phyloP scores from a whole-genome alignment of 768 basidiomycete genomes.

The Hemileccinum rubropunctum region DNA sequence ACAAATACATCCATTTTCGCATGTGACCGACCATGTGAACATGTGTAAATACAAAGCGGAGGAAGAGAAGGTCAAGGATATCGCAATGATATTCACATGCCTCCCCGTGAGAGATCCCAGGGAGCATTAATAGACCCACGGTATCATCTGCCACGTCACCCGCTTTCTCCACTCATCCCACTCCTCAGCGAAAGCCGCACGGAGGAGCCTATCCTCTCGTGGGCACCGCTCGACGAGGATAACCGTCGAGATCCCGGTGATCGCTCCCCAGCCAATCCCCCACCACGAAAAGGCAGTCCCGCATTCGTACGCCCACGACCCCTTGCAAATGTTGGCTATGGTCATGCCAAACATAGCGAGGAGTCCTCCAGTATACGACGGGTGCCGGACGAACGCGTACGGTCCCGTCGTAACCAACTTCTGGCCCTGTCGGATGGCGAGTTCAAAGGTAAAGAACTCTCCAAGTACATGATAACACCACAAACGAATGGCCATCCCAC shows the following conservation, averaged over 20 bases:
- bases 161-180: slow-evolving; percentile 13
- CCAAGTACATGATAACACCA: slow-evolving; percentile 38
- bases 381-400: slow-evolving; percentile 11
- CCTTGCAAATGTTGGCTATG: slow-evolving; percentile 5
- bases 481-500: slow-evolving; percentile 31
- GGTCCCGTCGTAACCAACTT: slow-evolving; percentile 15
- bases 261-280: slow-evolving; percentile 6
- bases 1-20: not conserved
- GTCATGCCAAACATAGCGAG: slow-evolving; percentile 5
- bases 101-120: too few species aligned
- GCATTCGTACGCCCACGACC: slow-evolving; percentile 17
- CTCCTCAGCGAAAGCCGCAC: slow-evolving; percentile 4
- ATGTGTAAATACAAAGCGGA: too few species aligned
- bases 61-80: too few species aligned
- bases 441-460: slow-evolving; percentile 39
- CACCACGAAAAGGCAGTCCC: slow-evolving; percentile 1
- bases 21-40: too few species aligned
- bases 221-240: slow-evolving; percentile 6
- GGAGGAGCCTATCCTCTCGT: slow-evolving; percentile 7
- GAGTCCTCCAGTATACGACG: slow-evolving; percentile 10
- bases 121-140: slow-evolving; percentile 9
- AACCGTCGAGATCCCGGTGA: not conserved
- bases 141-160: slow-evolving; percentile 11
- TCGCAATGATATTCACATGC: not conserved
- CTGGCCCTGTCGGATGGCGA: slow-evolving; percentile 17